Evolutionary conservation across 2,329 filamentous ascomycete species (phyloP), one percentile per base, ranked within the genome.

Genomic region (Colletotrichum lupini): DNA sequence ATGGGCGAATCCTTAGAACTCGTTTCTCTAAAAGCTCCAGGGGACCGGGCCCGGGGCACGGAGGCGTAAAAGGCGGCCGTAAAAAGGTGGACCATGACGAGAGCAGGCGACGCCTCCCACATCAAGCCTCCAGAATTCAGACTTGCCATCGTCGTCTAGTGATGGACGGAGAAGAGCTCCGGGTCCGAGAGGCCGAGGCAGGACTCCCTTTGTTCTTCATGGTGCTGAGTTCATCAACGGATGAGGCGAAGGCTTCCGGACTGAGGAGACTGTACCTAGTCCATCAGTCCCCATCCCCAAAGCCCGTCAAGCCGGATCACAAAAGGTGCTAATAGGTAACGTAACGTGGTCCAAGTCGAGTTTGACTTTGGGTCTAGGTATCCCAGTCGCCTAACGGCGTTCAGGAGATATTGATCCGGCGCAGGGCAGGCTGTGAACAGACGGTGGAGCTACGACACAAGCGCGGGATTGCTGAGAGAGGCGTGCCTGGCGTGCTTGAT

Each of bases 61-160:
- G 62, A 42, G 53, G 55, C 55, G 52, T 53, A 30, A 42, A 14
- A 46, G 42, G 46, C 55, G 35, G 55, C 55, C 52, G 52, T 56
- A 42, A 9, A 32, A 26, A 67, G 22, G 55, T 22, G 68, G 42
- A 67, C 46, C 57, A 61, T 67, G 68, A 71, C 68, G 62, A 71
- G 55, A 35, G 19, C 26, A 14, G 62, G 62, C 68, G 68, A 30
- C 56, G 56, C 62, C 32, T 60, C 32, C 53, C 46, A 55, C 26
- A 24, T 49, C 22, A 26, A 30, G 58, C 4, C 46, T 63, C 30
- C 49, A 49, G 56, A 42, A 55, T 55, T 14, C 16, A 55, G 22
- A 22, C n/a, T 56, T 56, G 16, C 24, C 53, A 11, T 24, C 52
- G 53, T 9, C 35, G 22, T 24, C 35, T 46, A 2, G n/a, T 26